Base-by-base conservation (phyloP, 495 filamentous ascomycete species). In the Tuber calosporum region DNA sequence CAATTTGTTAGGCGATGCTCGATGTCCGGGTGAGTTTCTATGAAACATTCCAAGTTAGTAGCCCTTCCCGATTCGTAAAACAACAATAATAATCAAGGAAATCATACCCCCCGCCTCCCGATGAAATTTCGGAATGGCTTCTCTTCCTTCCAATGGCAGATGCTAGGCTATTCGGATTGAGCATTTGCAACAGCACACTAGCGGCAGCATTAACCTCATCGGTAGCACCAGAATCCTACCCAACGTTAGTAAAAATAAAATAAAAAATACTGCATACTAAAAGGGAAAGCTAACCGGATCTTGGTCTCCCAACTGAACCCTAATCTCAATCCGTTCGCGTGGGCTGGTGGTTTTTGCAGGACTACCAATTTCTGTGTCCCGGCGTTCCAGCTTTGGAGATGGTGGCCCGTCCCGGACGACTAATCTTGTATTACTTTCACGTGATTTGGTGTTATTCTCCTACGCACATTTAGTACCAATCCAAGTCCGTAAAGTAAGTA, bases 71-170 rank as follows among this genome's bases (percentile, higher is more conserved):
- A 62, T 62, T 62, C 30, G 26, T 15, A 62, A 62, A 34, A 62
- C 1, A 34, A 62, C 34, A 62, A 62, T 30, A 62, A n/a, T n/a
- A n/a, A 26, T 26, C n/a, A 62, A 62, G 53, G 13, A 34, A 34
- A 15, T 39, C 71, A 62, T 78, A 78, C 76, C 68, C 26, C 34
- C 53, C 70, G 34, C 73, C 74, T 45, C n/a, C 41, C 30, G 41
- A 36, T 69, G 62, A 45, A 48, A 74, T 58, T 41, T 78, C 75
- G 19, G 76, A 78, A 74, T 77, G 66, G 37, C 75, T 78, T 68
- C 76, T 66, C 42, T 78, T 78, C 62, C 68, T 77, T 37, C 68
- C 20, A 68, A 69, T 45, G 1, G 53, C 5, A 34, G 11, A 34
- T 30, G 34, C 30, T 30, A 34, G 13, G 53, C 34, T 62, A 62